Conservation (phyloP, 78 protist genomes). For the Bigelowiella natans region DNA sequence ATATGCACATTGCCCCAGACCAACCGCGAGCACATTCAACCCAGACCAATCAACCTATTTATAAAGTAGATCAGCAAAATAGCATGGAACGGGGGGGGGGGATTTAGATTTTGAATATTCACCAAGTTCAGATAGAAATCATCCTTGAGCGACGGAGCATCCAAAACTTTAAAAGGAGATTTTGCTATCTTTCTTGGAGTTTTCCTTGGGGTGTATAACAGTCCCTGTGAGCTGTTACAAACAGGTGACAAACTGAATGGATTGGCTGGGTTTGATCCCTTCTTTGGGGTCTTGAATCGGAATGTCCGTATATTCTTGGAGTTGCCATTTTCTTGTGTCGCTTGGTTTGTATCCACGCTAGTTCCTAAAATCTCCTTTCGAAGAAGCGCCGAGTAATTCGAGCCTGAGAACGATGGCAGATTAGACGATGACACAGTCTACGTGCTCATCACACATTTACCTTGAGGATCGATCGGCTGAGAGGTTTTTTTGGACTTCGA, state of each 20-base stretch:
- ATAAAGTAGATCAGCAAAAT: no score
- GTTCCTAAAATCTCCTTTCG: background rate
- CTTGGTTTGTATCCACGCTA: background rate
- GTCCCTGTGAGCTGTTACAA: constrained; percentile 11
- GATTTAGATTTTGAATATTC: no score
- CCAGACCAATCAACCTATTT: constrained; percentile 38
- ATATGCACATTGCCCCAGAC: constrained; percentile 22
- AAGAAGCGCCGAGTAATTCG: background rate
- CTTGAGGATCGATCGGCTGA: background rate
- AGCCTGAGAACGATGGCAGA: background rate
- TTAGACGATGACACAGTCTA: no score
- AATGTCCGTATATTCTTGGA: background rate
- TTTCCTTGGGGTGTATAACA: background rate
- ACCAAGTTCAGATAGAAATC: constrained; percentile 36
- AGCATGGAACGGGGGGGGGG: no score
- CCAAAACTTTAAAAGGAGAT: constrained; percentile 30
- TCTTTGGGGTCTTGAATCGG: constrained; percentile 2
- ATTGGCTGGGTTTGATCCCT: background rate
- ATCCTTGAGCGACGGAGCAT: constrained; percentile 39
- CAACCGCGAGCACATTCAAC: constrained; percentile 46
- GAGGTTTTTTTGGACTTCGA: background rate
- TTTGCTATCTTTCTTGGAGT: constrained; percentile 17
- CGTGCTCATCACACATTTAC: no score
- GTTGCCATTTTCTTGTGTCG: background rate
- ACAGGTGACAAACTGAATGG: background rate